phyloP scores from a whole-genome alignment of 306 rosid species.

The Trifolium pratense region DNA sequence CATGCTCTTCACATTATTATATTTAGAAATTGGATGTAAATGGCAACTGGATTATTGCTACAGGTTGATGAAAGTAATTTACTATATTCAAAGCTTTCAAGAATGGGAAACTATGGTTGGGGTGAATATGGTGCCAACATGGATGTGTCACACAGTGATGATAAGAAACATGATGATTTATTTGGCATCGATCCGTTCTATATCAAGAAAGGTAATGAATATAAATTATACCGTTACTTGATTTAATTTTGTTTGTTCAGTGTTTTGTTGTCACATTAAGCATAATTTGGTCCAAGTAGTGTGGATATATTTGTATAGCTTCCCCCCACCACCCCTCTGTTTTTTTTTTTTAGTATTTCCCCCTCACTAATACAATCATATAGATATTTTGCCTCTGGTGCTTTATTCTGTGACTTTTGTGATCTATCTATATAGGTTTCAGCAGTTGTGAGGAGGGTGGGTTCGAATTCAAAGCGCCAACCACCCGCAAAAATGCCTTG shows the following conservation, averaged over 20 bases:
- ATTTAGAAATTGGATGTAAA: conserved; percentile 6
- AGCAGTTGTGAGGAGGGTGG: conserved; percentile 52
- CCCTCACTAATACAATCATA: neutral
- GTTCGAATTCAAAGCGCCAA: conserved; percentile 84
- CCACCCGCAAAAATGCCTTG: conserved; percentile 72
- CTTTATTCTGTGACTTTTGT: conserved; percentile 17
- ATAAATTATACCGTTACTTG: neutral
- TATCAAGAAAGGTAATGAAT: conserved; percentile 69
- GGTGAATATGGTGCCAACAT: conserved; percentile 51
- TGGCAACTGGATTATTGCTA: conserved; percentile 28
- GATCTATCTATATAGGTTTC: conserved; percentile 54
- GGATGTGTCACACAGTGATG: conserved; percentile 45
- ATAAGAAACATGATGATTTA: conserved; percentile 46
- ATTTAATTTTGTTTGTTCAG: conserved; percentile 24
- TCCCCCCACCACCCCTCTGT: neutral
- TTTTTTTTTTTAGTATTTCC: neutral
- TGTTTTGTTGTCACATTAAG: neutral
- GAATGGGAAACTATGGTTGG: conserved; percentile 76
- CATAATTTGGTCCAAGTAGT: neutral
- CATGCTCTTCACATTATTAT: neutral
- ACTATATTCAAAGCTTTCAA: conserved; percentile 55
- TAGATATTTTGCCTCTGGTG: neutral
- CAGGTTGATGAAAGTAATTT: conserved; percentile 56
- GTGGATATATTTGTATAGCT: neutral
- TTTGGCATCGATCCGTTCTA: conserved; percentile 83